A percentile compares a stretch with the other conserved stretches of the same genome.
phyloP scores from a whole-genome alignment of 2,329 filamentous ascomycete species.

The Mariannaea elegans region DNA sequence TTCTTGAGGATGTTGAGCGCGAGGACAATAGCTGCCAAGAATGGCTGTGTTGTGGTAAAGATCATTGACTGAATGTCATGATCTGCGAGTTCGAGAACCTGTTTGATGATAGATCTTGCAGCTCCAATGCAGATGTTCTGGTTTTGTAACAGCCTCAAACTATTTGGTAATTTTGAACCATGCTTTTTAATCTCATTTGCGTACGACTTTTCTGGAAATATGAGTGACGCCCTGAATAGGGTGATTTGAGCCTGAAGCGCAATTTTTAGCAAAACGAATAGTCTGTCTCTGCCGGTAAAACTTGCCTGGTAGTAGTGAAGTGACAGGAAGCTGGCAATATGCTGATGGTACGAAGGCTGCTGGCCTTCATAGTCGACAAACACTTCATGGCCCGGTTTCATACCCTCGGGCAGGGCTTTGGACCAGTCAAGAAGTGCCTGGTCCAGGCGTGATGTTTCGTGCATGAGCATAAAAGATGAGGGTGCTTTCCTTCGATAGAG shows the following conservation, averaged over 20 bases:
- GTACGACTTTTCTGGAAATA: constrained; percentile 31
- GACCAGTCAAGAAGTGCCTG: constrained; percentile 32
- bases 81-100: constrained; percentile 32
- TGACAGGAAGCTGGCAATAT: constrained; percentile 26
- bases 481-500: constrained; percentile 29
- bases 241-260: constrained; percentile 32
- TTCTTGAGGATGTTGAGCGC: constrained; percentile 34
- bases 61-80: constrained; percentile 23
- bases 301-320: constrained; percentile 30
- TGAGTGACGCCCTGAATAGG: constrained; percentile 27
- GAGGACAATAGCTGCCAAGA: constrained; percentile 29
- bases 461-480: constrained; percentile 19
- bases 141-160: constrained; percentile 25
- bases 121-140: constrained; percentile 33
- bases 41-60: constrained; percentile 26
- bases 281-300: not conserved
- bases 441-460: constrained; percentile 26
- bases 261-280: not conserved
- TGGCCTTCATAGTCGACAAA: constrained; percentile 4
- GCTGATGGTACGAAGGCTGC: constrained; percentile 11
- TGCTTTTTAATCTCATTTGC: constrained; percentile 26
- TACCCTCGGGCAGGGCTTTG: constrained; percentile 20
- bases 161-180: constrained; percentile 22
- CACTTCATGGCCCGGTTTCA: constrained; percentile 23
- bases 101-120: constrained; percentile 30